Base-by-base conservation (phyloP, 1,139 yeast species). In the Kazachstania sp. region DNA sequence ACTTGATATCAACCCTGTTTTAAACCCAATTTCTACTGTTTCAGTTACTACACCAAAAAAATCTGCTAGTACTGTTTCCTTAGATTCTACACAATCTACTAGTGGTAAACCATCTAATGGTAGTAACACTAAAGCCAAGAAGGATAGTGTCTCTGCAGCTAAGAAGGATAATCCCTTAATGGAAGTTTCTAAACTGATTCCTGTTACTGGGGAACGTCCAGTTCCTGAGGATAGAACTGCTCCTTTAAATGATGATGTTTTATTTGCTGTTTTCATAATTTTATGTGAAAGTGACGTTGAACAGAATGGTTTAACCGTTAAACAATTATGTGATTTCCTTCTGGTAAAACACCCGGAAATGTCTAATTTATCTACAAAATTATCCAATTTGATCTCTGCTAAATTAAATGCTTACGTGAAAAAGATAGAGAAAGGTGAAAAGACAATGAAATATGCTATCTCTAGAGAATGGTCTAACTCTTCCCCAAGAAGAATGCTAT, bases 401-500 rank as follows among this genome's bases (percentile, higher is more conserved):
- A 85, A 85, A 60, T 70, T 85, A 56, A 85, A 85, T 63, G 92
- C 94, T 18, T 85, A 85, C 59, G 92, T 84, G 42, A 85, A 85
- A 61, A 74, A 88, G 57, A 86, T 84, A 31, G 94, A 85, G 64
- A 81, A 73, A 56, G 92, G 92, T 54, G 94, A 84, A 61, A 72
- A 79, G 52, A 75, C 78, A 43, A 71, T 85, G 59, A 76, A 75
- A 50, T 84, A 84, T 62, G 86, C 92, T 23, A 69, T 85, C 45
- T 81, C 87, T 2, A 75, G 95, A 67, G 92, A 84, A 64, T 85
- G 95, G 95, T 90, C 92, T 3, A 90, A 83, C 64, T 86, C 90
- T 15, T 80, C 86, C 4, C 95, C 95, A 42, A 82, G 85, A 59
- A 74, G 95, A 70, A 85, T 85, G 95, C 87, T 85, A 35, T 85